Percentiles rank a stretch among this genome's conserved stretches.
These are phyloP conservation scores for Yamadazyma epiphylla DNA, from an alignment of 1,139 yeast genomes.

Conservation along the genomic window DNA sequence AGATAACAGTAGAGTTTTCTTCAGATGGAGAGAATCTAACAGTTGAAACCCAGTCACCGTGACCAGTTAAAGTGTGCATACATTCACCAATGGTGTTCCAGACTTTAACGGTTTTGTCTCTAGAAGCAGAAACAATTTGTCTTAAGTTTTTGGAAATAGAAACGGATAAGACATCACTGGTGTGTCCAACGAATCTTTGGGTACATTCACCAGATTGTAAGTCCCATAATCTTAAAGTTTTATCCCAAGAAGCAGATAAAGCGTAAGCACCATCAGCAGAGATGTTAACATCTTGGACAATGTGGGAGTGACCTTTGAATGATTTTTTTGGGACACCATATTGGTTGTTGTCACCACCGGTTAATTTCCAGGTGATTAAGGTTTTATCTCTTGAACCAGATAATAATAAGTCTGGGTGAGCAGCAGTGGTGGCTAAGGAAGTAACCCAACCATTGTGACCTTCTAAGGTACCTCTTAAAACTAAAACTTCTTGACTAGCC, in stretches of 20 bases:
- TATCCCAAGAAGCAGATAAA: conserved; percentile 99
- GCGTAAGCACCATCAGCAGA: conserved; percentile 99
- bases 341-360: conserved; percentile 91
- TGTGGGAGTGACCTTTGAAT: conserved; percentile 98
- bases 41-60: conserved; percentile 98
- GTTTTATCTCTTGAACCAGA: conserved; percentile 99
- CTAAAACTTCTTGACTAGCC: conserved; percentile 91
- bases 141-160: conserved; percentile 96
- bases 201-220: conserved; percentile 91
- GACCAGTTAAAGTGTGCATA: conserved; percentile 91
- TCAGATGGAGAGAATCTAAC: conserved; percentile 93
- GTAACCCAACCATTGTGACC: conserved; percentile 92
- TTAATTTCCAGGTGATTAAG: conserved; percentile 97
- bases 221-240: conserved; percentile 98
- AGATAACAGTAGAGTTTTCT: conserved; percentile 73
- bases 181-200: conserved; percentile 97
- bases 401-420: conserved; percentile 96
- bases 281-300: conserved; percentile 96
- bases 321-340: conserved; percentile 99
- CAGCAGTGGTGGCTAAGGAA: conserved; percentile 96
- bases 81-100: conserved; percentile 99
- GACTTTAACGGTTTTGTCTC: conserved; percentile 98
- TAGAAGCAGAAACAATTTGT: conserved; percentile 98
- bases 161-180: conserved; percentile 94
- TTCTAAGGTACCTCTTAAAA: conserved; percentile 99